Base-by-base conservation (phyloP, 108 stramenopile genomes). In the Cyclostephanos tholiformis region DNA sequence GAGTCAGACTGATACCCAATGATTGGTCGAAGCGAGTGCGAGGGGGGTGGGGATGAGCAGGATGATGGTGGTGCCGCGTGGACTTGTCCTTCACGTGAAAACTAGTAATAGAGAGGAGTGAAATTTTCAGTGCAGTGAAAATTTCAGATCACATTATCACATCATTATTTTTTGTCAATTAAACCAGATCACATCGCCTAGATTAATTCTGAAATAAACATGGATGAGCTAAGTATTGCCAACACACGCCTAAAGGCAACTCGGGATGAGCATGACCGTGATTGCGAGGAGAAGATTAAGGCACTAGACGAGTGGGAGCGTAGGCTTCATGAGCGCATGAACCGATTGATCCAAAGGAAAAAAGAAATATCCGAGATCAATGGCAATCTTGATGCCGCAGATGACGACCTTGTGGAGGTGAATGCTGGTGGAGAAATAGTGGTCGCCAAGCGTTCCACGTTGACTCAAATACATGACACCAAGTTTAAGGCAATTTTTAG, bases 381-480 rank as follows among this genome's bases (percentile, higher is more conserved):
- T 67, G 66, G 66, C 36, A 46, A 50, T 67, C 30, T 67, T 4
- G 51, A 67, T 67, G 66, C 66, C 27, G 20, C 50, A 13, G 51
- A 51, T 20, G 30, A 67, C 35, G 66, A 67, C 30, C 9, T 67
- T 19, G 17, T 67, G 26, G 66, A 67, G 53, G 51, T 67, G 49
- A 67, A 67, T 67, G 66, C 51, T 19, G 66, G 66, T 6, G 66
- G 66, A 4, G 51, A 35, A 51, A 35, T 67, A 19, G 11, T 67
- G 22, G 27, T 35, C 23, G 32, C 51, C 36, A 52, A 52, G 32
- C 62, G 71, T 6, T 50, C 62, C 1, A 52, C 62, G 0, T 30
- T 72, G 32, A 72, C 71, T 17, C 63, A 63, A 23, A 41, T 63
- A n/a, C 41, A 14, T 36, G 71, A 63, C 17, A 72, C 63, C 48